Conservation (phyloP, 2,329 filamentous ascomycete genomes). For the Xylariaceae sp. region DNA sequence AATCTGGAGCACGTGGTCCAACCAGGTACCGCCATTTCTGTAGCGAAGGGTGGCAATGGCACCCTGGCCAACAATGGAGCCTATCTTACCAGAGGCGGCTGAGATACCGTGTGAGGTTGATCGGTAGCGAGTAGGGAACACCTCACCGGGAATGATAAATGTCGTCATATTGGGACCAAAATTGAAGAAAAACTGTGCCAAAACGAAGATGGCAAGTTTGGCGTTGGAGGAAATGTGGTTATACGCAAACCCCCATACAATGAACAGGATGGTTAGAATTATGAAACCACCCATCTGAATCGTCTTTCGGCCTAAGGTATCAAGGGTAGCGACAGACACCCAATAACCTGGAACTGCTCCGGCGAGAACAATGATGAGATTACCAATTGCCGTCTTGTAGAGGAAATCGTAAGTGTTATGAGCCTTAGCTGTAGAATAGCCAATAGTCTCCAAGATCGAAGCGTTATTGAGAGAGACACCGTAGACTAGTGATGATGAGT, state of each 20-base stretch:
- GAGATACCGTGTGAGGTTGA: constrained; percentile 65
- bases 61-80: constrained; percentile 63
- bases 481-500: constrained; percentile 51
- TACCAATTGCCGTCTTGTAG: constrained; percentile 78
- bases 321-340: constrained; percentile 77
- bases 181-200: constrained; percentile 67
- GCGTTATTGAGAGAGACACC: constrained; percentile 79
- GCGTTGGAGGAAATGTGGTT: constrained; percentile 57
- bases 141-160: constrained; percentile 63
- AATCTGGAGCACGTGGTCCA: constrained; percentile 80
- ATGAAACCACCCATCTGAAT: constrained; percentile 73
- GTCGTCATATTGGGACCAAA: constrained; percentile 65
- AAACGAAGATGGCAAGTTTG: constrained; percentile 61
- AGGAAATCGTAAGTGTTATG: constrained; percentile 71
- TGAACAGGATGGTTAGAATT: constrained; percentile 63
- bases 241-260: constrained; percentile 69
- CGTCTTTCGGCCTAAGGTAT: constrained; percentile 77
- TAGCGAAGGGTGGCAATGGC: constrained; percentile 63
- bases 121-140: constrained; percentile 63
- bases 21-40: constrained; percentile 65
- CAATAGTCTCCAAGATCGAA: constrained; percentile 73
- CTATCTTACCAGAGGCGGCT: constrained; percentile 61
- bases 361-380: constrained; percentile 79
- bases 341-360: constrained; percentile 84
- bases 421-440: constrained; percentile 64